Base-by-base conservation (phyloP, 345 rosid genomes). In the Erucastrum elatum region DNA sequence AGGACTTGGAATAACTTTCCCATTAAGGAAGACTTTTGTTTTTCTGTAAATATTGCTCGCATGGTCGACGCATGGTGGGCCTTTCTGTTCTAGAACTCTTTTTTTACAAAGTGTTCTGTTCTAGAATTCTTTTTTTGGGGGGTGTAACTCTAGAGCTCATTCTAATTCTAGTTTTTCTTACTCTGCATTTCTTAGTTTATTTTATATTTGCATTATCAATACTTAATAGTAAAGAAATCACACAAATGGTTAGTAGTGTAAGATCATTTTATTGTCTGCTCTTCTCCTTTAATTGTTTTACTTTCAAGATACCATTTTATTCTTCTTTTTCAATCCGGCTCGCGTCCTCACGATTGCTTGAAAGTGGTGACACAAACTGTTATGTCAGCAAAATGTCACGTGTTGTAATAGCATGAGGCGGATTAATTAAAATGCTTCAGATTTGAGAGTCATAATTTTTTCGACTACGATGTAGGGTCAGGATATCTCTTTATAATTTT, bases 1-100 rank as follows among this genome's bases (percentile, higher is more conserved):
- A 53, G 71, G 39, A 65, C n/a, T 74, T 68, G 29, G 25, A 49
- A 74, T 80, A 74, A 74, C 82, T 68, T 80, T 80, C 71, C 70
- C 78, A 56, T 74, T 80, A 55, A 63, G 67, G 75, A 79, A 74
- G 75, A 74, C 25, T 37, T 68, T 63, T 53, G 55, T 34, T 61
- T 68, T 74, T 10, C 2, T 6, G 13, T 37, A 35, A 35, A 27
- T 3, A 15, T 15, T 74, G 58, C 55, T 66, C 13, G 81, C 65
- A 70, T 49, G 29, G 69, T 70, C 66, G 26, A 64, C 16, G 17
- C 76, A 29, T 4, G 15, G 55, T 79, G 77, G 73, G 39, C 69
- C 64, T 55, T 66, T 17, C 12, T 44, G 70, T 79, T 74, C 74
- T 79, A 73, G 58, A 34, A 73, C 58, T 68, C 60, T 60, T 60